Percentiles rank a stretch among this genome's conserved stretches.
phyloP scores from a whole-genome alignment of 768 basidiomycete species.

The Termitomyces sp. region DNA sequence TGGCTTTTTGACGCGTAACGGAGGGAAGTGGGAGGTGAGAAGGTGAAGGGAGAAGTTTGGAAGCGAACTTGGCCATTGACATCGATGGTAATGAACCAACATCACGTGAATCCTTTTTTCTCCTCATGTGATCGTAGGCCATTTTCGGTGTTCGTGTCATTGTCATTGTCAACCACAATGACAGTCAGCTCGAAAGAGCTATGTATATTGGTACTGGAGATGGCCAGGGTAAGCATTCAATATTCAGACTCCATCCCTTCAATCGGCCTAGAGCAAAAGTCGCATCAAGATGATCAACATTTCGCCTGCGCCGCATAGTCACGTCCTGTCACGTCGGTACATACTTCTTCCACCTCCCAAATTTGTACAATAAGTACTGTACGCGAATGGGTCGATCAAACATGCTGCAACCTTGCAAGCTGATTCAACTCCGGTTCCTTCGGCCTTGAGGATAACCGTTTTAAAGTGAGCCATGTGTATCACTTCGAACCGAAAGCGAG shows the following conservation, averaged over 20 bases:
- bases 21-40: background rate
- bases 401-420: background rate
- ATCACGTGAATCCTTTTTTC: constrained; percentile 11
- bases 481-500: background rate
- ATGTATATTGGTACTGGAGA: no score
- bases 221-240: no score
- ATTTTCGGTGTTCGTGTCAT: background rate
- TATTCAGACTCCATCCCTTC: no score
- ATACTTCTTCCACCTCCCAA: no score
- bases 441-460: background rate
- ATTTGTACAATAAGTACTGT: no score
- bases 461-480: background rate
- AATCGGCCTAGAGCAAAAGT: no score
- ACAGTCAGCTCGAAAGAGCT: no score
- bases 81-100: constrained; percentile 13
- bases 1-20: constrained; percentile 10
- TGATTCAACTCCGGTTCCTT: no score
- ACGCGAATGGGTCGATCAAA: background rate
- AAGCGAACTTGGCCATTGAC: constrained; percentile 5
- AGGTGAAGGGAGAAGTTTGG: constrained; percentile 1
- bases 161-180: background rate
- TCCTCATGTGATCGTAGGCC: background rate
- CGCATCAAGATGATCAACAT: no score
- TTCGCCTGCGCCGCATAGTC: no score
- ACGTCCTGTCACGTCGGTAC: no score